phyloP scores from a whole-genome alignment of 2,329 filamentous ascomycete species.

The Aureobasidium melanogenum region DNA sequence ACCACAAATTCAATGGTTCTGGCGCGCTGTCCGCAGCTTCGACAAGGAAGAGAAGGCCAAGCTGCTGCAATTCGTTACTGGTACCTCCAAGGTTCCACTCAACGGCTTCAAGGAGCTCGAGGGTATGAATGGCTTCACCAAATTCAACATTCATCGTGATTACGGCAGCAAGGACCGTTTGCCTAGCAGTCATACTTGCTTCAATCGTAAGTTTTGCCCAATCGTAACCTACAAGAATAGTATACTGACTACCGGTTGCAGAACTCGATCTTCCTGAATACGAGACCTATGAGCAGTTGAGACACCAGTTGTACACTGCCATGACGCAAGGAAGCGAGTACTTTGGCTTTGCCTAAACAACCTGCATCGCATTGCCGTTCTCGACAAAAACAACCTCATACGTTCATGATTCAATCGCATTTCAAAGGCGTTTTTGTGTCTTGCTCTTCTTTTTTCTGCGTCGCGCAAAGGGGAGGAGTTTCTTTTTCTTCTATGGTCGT shows the following conservation, averaged over 20 bases:
- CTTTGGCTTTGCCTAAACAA: constrained; percentile 83
- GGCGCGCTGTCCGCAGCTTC: constrained; percentile 92
- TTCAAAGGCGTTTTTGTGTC: background rate
- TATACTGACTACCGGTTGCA: constrained; percentile 38
- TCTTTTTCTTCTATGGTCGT: background rate
- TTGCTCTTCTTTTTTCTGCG: background rate
- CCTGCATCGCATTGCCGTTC: background rate
- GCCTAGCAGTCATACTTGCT: constrained; percentile 95
- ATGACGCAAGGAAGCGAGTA: constrained; percentile 97
- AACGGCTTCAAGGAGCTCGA: constrained; percentile 99
- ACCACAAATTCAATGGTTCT: constrained; percentile 99
- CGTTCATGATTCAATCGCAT: background rate
- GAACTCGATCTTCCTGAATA: constrained; percentile 98
- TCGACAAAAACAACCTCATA: background rate
- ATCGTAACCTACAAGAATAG: background rate
- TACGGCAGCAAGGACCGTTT: constrained; percentile 94
- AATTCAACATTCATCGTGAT: constrained; percentile 98
- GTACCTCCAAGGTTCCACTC: constrained; percentile 93
- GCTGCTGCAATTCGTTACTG: constrained; percentile 93
- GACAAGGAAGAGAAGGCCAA: constrained; percentile 99
- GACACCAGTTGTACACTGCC: constrained; percentile 82
- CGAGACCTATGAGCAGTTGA: constrained; percentile 85
- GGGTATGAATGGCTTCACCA: constrained; percentile 96
- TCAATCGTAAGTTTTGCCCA: constrained; percentile 72
- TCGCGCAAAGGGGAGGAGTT: background rate